phyloP scores from a whole-genome alignment of 202 grass and related monocot genomes.

The Musa balbisiana region DNA sequence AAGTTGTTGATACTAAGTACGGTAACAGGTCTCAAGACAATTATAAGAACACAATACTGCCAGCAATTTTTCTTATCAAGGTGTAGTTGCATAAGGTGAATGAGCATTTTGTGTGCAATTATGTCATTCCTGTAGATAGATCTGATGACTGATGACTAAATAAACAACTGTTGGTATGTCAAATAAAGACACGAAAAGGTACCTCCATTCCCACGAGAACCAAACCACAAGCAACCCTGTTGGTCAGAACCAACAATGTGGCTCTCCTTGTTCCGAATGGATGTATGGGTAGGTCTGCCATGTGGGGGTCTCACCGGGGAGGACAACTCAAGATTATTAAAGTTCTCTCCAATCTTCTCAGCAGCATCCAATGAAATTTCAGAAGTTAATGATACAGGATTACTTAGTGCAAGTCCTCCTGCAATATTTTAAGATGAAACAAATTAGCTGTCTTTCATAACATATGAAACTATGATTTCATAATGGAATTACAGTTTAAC shows the following conservation, averaged over 20 bases:
- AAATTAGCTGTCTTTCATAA: constrained; percentile 13
- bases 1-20: constrained; percentile 19
- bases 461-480: constrained; percentile 7
- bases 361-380: constrained; percentile 40
- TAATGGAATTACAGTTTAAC: constrained; percentile 42
- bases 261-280: neutral
- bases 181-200: constrained; percentile 5
- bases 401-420: constrained; percentile 34
- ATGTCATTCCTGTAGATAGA: neutral
- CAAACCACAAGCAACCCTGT: constrained; percentile 55
- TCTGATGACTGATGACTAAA: neutral
- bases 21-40: constrained; percentile 11
- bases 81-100: neutral
- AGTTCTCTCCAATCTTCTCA: constrained; percentile 49
- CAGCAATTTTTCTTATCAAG: neutral
- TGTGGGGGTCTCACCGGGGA: constrained; percentile 13
- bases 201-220: constrained; percentile 68
- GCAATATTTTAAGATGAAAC: constrained; percentile 24
- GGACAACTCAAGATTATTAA: constrained; percentile 54
- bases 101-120: neutral
- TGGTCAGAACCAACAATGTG: constrained; percentile 22
- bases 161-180: neutral
- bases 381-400: constrained; percentile 18
- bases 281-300: constrained; percentile 15
- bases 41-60: neutral